Percentiles rank a stretch among this genome's conserved stretches.
Evolutionary conservation across 129 eudicot genomes (phyloP).

Genomic region (Erigeron canadensis): DNA sequence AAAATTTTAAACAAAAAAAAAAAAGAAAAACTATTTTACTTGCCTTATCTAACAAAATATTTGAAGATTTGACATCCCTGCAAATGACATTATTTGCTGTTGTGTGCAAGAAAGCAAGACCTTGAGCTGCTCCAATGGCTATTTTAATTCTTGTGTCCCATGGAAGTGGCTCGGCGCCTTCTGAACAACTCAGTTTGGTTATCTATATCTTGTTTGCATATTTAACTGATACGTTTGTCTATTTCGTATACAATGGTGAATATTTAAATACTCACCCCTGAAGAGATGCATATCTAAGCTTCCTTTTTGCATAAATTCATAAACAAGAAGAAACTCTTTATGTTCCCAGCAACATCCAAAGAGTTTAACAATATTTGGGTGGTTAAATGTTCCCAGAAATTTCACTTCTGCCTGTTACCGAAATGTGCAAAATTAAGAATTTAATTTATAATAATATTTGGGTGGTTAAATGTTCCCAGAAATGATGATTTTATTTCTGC

Average conservation of each 20-base stretch:
- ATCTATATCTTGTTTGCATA: no score
- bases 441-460: no score
- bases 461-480: no score
- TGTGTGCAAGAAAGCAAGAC: constrained; percentile 37
- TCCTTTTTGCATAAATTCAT: constrained; percentile 68
- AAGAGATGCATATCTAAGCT: constrained; percentile 68
- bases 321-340: constrained; percentile 54
- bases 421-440: no score
- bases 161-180: constrained; percentile 23
- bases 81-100: constrained; percentile 47
- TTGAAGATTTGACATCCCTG: constrained; percentile 70
- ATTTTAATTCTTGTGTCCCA: constrained; percentile 33
- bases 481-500: no score
- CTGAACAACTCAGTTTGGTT: no score
- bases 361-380: constrained; percentile 59
- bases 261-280: constrained; percentile 50
- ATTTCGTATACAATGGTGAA: no score
- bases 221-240: no score
- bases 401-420: constrained; percentile 39
- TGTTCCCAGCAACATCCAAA: constrained; percentile 73
- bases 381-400: constrained; percentile 62
- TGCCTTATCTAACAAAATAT: constrained; percentile 65
- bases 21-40: neutral
- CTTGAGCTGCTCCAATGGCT: constrained; percentile 35
- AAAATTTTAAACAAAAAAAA: no score